A percentile compares a stretch with the other conserved stretches of the same genome.
phyloP scores from a whole-genome alignment of 345 rosid species.

The Turritis glabra region DNA sequence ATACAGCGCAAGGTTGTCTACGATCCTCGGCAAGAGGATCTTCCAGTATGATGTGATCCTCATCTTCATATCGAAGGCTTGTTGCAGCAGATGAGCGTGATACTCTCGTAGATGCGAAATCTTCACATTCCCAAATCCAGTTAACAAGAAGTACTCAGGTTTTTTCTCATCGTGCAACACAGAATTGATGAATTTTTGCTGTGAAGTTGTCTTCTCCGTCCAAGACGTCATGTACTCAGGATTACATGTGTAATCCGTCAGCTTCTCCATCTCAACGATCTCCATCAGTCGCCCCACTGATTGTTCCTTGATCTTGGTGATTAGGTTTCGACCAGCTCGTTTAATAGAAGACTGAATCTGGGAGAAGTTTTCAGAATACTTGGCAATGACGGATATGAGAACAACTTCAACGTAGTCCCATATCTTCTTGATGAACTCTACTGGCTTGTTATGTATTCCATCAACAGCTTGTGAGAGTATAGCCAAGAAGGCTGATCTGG shows the following conservation, averaged over 20 bases:
- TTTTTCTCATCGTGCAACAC: not conserved
- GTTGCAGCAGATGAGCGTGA: not conserved
- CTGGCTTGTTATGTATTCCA: not conserved
- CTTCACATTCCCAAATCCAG: constrained; percentile 1
- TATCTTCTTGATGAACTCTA: constrained; percentile 14
- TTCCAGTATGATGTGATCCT: constrained; percentile 40
- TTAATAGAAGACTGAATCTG: too few species aligned
- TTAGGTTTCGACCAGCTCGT: too few species aligned
- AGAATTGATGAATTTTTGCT: not conserved
- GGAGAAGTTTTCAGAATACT: not conserved
- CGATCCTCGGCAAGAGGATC: constrained; percentile 33
- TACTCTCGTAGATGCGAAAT: constrained; percentile 1
- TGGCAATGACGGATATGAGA: not conserved
- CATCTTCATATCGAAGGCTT: constrained; percentile 38
- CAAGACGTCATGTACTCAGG: constrained; percentile 18
- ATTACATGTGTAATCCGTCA: constrained; percentile 20
- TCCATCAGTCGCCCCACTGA: not conserved
- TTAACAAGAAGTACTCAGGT: not conserved
- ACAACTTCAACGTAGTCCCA: constrained; percentile 13
- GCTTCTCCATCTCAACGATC: constrained; percentile 29
- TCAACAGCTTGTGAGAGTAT: constrained; percentile 8
- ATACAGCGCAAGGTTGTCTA: constrained; percentile 36
- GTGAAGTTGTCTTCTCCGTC: not conserved
- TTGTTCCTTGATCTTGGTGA: not conserved
- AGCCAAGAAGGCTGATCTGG: constrained; percentile 1